These are phyloP conservation scores for Ceratocystis cacaofunesta DNA, from an alignment of 2,329 filamentous ascomycete species.

Conservation along the genomic window DNA sequence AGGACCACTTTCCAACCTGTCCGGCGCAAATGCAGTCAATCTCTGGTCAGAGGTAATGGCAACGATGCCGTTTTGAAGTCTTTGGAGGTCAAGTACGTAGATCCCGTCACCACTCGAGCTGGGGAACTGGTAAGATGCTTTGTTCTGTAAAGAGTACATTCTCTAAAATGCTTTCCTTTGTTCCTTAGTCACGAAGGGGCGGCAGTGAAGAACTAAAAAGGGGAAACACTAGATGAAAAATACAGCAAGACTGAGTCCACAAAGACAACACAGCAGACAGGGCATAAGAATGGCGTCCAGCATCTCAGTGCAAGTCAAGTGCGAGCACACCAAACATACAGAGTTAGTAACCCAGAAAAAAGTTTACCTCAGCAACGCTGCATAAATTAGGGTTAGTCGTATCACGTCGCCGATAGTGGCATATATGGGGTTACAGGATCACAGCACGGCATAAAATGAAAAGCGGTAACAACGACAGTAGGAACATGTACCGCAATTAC, in stretches of 20 bases:
- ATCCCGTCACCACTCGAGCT: slow-evolving; percentile 14
- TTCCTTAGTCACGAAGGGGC: neutral
- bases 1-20: slow-evolving; percentile 34
- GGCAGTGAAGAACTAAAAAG: neutral
- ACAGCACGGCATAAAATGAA: too few relatives aligned
- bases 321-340: too few relatives aligned
- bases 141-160: slow-evolving; percentile 15
- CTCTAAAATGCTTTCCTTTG: neutral
- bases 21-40: slow-evolving; percentile 12
- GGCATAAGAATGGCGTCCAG: neutral
- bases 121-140: slow-evolving; percentile 14
- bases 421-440: too few relatives aligned
- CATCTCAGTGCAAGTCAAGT: too few relatives aligned
- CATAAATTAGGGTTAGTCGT: neutral
- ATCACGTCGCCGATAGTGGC: too few relatives aligned
- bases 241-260: neutral
- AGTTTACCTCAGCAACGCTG: neutral
- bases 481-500: too few relatives aligned
- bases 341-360: neutral
- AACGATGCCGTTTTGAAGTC: slow-evolving; percentile 6
- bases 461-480: too few relatives aligned
- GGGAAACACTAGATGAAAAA: neutral
- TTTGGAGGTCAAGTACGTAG: slow-evolving; percentile 15
- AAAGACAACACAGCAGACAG: neutral
- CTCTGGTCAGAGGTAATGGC: slow-evolving; percentile 13